phyloP scores from a whole-genome alignment of 1,284 basidiomycete species.

The Tausonia pullulans region DNA sequence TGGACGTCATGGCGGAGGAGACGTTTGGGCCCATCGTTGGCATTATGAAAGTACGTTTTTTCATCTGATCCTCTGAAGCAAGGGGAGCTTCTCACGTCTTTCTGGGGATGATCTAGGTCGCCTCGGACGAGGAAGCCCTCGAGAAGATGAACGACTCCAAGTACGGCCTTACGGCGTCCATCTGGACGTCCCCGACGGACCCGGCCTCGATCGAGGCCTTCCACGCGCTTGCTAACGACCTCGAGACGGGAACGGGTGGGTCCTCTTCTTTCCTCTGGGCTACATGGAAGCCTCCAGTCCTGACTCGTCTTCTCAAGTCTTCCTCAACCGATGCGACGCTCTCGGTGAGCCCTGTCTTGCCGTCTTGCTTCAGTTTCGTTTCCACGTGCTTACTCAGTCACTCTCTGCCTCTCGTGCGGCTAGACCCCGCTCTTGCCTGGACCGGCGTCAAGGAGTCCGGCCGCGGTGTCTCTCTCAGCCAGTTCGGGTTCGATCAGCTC shows the following conservation, averaged over 20 bases:
- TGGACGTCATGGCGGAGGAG: conserved; percentile 20
- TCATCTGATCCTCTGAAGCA: background rate
- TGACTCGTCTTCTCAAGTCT: conserved; percentile 46
- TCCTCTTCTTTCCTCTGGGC: background rate
- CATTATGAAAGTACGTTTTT: conserved; percentile 18
- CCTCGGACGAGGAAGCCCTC: conserved; percentile 73
- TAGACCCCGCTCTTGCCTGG: conserved; percentile 83
- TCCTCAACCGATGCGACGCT: conserved; percentile 80
- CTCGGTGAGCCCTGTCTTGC: conserved; percentile 30
- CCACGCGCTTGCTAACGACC: conserved; percentile 53
- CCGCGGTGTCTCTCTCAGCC: conserved; percentile 75
- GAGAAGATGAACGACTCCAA: conserved; percentile 90
- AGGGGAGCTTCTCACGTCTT: background rate
- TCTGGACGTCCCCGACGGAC: conserved; percentile 71
- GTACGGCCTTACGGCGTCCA: conserved; percentile 82
- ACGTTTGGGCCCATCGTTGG: conserved; percentile 21
- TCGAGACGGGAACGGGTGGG: conserved; percentile 43
- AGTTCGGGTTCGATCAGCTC: conserved; percentile 47
- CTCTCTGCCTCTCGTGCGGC: no score
- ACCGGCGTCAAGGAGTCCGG: conserved; percentile 89
- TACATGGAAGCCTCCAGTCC: background rate
- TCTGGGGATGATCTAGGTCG: conserved; percentile 40
- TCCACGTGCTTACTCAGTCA: no score
- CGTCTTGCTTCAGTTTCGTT: no score
- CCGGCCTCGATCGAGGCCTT: conserved; percentile 56